These are phyloP conservation scores for Aureobasidium namibiae DNA, from an alignment of 2,329 filamentous ascomycete species.

Conservation along the genomic window DNA sequence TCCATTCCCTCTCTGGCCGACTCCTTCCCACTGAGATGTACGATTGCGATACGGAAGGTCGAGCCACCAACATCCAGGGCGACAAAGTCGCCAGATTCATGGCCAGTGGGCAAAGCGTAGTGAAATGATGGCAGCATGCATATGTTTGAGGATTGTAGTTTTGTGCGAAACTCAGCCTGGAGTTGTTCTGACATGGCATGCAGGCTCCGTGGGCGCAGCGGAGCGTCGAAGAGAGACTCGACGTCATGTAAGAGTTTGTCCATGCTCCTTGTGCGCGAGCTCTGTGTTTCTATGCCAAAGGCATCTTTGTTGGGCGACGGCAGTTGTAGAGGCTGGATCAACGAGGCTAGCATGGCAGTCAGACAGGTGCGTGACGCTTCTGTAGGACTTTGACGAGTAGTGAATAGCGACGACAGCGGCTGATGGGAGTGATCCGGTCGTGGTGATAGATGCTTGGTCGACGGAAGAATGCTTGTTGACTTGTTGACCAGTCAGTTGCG, in stretches of 20 bases:
- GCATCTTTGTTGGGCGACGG: constrained; percentile 8
- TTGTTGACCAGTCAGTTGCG: neutral
- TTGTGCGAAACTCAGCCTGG: constrained; percentile 45
- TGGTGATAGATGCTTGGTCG: neutral
- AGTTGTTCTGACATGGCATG: constrained; percentile 37
- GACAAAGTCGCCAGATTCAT: constrained; percentile 52
- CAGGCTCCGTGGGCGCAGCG: constrained; percentile 33
- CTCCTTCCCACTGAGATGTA: constrained; percentile 44
- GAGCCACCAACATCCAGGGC: constrained; percentile 60
- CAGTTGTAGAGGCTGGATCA: constrained; percentile 3
- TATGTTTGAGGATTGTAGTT: constrained; percentile 47
- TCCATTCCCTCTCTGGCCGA: constrained; percentile 33
- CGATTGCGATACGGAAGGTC: constrained; percentile 54
- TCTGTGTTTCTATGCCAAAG: constrained; percentile 1
- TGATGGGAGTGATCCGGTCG: neutral
- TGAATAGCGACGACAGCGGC: neutral
- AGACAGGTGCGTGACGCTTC: constrained; percentile 3
- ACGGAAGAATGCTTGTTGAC: neutral
- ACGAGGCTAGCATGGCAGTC: constrained; percentile 18
- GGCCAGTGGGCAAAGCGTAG: constrained; percentile 51
- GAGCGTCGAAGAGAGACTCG: constrained; percentile 35
- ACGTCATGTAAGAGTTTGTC: constrained; percentile 39
- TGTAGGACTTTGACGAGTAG: neutral
- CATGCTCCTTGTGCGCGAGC: constrained; percentile 28
- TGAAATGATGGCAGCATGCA: constrained; percentile 61